phyloP scores from a whole-genome alignment of 108 stramenopile species.

The Skeletonema potamos region DNA sequence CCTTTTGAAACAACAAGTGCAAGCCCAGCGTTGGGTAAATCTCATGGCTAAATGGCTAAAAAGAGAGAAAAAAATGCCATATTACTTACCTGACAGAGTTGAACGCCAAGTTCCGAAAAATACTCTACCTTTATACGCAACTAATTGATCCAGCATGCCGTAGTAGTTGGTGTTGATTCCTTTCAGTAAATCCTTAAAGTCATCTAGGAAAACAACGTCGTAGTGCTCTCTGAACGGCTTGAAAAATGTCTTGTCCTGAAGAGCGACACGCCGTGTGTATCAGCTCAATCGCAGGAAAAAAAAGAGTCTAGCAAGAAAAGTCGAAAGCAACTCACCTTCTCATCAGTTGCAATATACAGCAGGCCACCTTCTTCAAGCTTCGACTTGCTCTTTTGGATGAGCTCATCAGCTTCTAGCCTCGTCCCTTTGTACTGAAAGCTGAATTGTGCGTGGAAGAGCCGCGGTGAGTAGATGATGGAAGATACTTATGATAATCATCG shows the following conservation, averaged over 20 bases:
- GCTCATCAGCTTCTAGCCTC: slow-evolving; percentile 36
- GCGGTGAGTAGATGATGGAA: neutral
- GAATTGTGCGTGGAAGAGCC: neutral
- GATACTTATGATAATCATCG: too few species aligned
- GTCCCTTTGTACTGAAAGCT: slow-evolving; percentile 50
- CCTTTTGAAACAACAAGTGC: too few species aligned
- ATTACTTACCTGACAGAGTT: slow-evolving; percentile 79
- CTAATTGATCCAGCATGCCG: slow-evolving; percentile 88
- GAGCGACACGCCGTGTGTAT: neutral
- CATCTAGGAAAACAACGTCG: slow-evolving; percentile 77
- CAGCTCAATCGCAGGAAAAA: neutral
- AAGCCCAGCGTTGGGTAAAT: too few species aligned
- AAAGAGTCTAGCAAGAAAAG: neutral
- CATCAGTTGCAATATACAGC: slow-evolving; percentile 62
- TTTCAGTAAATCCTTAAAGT: slow-evolving; percentile 55
- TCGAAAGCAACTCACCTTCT: slow-evolving; percentile 20
- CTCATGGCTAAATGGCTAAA: too few species aligned
- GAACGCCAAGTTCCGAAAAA: slow-evolving; percentile 84
- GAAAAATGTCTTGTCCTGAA: slow-evolving; percentile 75
- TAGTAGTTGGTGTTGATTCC: slow-evolving; percentile 70
- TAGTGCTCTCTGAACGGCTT: slow-evolving; percentile 66
- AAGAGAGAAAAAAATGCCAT: too few species aligned
- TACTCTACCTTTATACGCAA: slow-evolving; percentile 68
- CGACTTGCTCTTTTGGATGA: slow-evolving; percentile 34
- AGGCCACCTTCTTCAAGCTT: slow-evolving; percentile 43